These are phyloP conservation scores for Neofusicoccum sp. DNA, from an alignment of 2,329 filamentous ascomycete species.

Conservation along the genomic window DNA sequence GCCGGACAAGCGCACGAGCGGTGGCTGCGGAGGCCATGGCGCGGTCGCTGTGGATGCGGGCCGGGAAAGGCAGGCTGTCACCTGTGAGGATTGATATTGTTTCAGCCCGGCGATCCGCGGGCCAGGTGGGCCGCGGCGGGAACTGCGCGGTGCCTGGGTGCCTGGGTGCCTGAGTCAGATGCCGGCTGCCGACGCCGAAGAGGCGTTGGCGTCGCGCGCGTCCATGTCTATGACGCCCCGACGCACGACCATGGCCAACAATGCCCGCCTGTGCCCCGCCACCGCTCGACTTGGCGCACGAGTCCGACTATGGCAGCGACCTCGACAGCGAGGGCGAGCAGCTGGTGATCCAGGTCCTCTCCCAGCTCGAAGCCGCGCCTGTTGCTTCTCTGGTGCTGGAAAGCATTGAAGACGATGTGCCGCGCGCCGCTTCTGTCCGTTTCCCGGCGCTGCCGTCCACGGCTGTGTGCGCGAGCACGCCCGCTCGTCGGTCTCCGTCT, in stretches of 20 bases:
- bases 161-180: background rate
- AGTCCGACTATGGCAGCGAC: constrained; percentile 64
- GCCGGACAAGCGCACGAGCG: background rate
- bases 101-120: constrained; percentile 17
- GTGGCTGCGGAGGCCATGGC: background rate
- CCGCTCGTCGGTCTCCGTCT: constrained; percentile 26
- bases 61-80: background rate
- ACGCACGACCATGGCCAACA: background rate
- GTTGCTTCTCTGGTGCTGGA: constrained; percentile 30
- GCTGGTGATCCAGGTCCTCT: constrained; percentile 55
- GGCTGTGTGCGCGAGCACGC: background rate
- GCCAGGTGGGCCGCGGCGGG: constrained; percentile 5
- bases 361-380: constrained; percentile 43
- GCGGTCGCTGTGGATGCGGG: background rate
- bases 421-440: background rate
- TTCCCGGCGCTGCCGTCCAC: background rate
- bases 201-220: background rate
- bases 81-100: constrained; percentile 3
- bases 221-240: constrained; percentile 11
- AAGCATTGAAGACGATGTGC: constrained; percentile 28
- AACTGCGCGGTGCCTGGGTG: background rate
- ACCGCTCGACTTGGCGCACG: background rate
- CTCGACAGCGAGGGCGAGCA: constrained; percentile 61
- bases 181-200: background rate
- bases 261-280: constrained; percentile 2